Conservation (phyloP, 169 alveolate genomes). For the Plasmodium adleri region DNA sequence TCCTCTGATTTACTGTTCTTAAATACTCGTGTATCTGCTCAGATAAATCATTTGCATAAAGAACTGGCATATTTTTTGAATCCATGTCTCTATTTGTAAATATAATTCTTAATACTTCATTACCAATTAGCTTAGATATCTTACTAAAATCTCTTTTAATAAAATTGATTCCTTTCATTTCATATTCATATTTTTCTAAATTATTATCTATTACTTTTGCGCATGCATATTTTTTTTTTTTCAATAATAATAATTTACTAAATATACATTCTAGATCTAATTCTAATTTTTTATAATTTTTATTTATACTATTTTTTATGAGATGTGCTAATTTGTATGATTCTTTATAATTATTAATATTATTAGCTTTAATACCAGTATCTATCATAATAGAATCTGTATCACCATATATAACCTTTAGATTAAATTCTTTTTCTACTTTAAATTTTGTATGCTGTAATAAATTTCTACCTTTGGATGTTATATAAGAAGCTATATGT, state of each 20-base stretch:
- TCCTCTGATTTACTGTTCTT: constrained; percentile 83
- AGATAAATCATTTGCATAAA: constrained; percentile 83
- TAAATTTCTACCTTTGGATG: constrained; percentile 90
- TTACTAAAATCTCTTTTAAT: constrained; percentile 99
- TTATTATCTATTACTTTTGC: constrained; percentile 90
- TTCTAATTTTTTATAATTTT: constrained; percentile 95
- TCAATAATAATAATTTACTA: constrained; percentile 94
- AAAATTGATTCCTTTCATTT: constrained; percentile 98
- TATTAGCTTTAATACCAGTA: constrained; percentile 90
- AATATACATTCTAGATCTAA: constrained; percentile 98
- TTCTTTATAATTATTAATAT: constrained; percentile 84
- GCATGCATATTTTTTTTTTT: constrained; percentile 99
- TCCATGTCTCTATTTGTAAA: constrained; percentile 62
- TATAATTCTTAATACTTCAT: constrained; percentile 65
- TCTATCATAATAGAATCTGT: constrained; percentile 99
- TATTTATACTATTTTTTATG: constrained; percentile 92
- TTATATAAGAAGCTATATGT: constrained; percentile 98
- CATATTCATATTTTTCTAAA: constrained; percentile 85
- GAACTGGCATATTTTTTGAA: constrained; percentile 20
- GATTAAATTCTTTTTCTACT: constrained; percentile 92
- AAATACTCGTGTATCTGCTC: constrained; percentile 91
- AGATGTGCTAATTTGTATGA: constrained; percentile 92
- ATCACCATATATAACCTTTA: constrained; percentile 99
- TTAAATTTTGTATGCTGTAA: constrained; percentile 92
- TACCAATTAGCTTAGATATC: constrained; percentile 93